phyloP scores from a whole-genome alignment of 768 basidiomycete genomes.

The Pholiota conissans region DNA sequence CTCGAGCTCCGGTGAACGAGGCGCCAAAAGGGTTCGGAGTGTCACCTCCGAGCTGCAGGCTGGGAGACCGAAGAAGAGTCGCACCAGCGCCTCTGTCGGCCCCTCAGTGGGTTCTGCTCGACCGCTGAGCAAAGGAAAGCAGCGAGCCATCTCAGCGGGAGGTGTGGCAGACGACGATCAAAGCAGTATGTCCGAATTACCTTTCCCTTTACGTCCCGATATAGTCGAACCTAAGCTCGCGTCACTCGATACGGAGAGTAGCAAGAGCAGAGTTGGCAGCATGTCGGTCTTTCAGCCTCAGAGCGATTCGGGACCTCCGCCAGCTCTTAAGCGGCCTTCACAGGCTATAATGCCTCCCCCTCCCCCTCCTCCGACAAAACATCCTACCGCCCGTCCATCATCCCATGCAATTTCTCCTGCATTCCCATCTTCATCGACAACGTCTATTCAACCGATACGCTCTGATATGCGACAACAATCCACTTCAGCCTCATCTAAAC shows the following conservation, averaged over 20 bases:
- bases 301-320: background rate
- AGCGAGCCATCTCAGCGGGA: background rate
- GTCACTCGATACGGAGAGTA: background rate
- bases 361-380: slow-evolving; percentile 13
- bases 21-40: slow-evolving; percentile 6
- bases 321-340: slow-evolving; percentile 12
- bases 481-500: background rate
- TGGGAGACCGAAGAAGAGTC: slow-evolving; percentile 7
- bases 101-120: background rate
- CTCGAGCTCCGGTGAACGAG: background rate
- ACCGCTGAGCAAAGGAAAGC: slow-evolving; percentile 4
- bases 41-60: background rate
- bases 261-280: background rate
- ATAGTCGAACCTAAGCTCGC: background rate
- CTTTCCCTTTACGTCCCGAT: background rate
- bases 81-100: background rate
- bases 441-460: background rate
- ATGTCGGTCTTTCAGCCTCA: background rate
- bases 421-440: background rate
- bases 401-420: background rate
- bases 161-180: background rate
- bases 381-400: background rate
- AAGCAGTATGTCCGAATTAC: background rate
- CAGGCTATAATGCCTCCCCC: slow-evolving; percentile 23
- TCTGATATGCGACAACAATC: background rate